Evolutionary conservation across 1,284 basidiomycete genomes (phyloP).

Genomic region (Ceratobasidium theobromae): DNA sequence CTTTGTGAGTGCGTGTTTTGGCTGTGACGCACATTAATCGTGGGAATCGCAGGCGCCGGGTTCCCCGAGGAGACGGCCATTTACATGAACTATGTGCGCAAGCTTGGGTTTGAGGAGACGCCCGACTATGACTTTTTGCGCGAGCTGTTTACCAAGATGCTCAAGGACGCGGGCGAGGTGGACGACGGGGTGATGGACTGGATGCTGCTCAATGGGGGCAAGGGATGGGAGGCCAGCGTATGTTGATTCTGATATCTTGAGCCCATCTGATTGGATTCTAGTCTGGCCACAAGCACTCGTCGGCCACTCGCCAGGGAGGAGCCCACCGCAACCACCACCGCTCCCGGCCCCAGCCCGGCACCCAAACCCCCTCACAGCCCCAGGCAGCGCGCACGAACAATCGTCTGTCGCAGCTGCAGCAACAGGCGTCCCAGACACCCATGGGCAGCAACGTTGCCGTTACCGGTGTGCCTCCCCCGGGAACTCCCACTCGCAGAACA

Average conservation of each 20-base stretch:
- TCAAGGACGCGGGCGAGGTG: slow-evolving; percentile 84
- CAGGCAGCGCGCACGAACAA: slow-evolving; percentile 27
- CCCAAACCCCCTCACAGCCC: slow-evolving; percentile 22
- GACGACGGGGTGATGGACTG: slow-evolving; percentile 97
- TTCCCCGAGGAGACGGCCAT: slow-evolving; percentile 87
- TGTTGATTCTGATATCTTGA: slow-evolving; percentile 1
- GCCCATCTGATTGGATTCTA: not conserved
- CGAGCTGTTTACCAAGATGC: slow-evolving; percentile 89
- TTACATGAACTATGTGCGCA: slow-evolving; percentile 97
- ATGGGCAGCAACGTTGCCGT: slow-evolving; percentile 4
- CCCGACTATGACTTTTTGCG: slow-evolving; percentile 98
- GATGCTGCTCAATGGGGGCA: slow-evolving; percentile 90
- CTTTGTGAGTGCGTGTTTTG: slow-evolving; percentile 61
- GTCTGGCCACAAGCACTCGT: slow-evolving; percentile 30
- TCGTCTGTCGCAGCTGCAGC: slow-evolving; percentile 16
- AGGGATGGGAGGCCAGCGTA: slow-evolving; percentile 79
- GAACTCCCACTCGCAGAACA: slow-evolving; percentile 19
- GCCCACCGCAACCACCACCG: slow-evolving; percentile 22
- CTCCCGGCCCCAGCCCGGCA: slow-evolving; percentile 1
- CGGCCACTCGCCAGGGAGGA: slow-evolving; percentile 10
- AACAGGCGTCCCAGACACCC: slow-evolving; percentile 17
- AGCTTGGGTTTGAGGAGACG: slow-evolving; percentile 92
- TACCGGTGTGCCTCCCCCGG: not conserved
- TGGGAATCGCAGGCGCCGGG: slow-evolving; percentile 36
- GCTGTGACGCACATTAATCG: slow-evolving; percentile 34